Conservation (phyloP, 2,329 filamentous ascomycete species). For the Ilyonectria destructans region DNA sequence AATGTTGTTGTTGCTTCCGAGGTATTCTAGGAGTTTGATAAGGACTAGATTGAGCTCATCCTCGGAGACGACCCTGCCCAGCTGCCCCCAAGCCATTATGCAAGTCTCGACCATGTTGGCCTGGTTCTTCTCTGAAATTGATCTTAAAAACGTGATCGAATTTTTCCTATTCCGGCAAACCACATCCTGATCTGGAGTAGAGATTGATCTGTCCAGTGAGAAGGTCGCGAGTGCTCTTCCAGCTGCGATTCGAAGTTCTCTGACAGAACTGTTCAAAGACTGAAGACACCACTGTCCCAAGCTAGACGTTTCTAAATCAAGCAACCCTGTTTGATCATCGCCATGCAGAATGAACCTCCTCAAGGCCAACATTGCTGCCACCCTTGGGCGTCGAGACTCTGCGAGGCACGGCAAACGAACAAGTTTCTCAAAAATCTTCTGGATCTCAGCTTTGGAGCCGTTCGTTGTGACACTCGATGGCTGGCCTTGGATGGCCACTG, state of each 20-base stretch:
- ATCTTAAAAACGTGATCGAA: constrained; percentile 80
- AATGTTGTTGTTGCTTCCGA: constrained; percentile 87
- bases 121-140: constrained; percentile 79
- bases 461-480: constrained; percentile 22
- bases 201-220: constrained; percentile 57
- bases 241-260: constrained; percentile 88
- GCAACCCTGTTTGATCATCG: constrained; percentile 66
- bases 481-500: neutral
- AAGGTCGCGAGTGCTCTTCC: constrained; percentile 80
- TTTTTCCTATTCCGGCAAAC: constrained; percentile 71
- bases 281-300: constrained; percentile 87
- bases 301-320: constrained; percentile 78
- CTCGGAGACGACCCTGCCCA: constrained; percentile 83
- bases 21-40: constrained; percentile 86
- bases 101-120: constrained; percentile 84
- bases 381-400: constrained; percentile 73
- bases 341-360: constrained; percentile 80
- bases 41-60: constrained; percentile 91
- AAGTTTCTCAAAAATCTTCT: constrained; percentile 64
- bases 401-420: constrained; percentile 63
- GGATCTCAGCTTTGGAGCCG: constrained; percentile 56
- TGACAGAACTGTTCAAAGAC: constrained; percentile 85
- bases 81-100: constrained; percentile 88
- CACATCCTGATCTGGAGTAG: constrained; percentile 40
- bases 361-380: constrained; percentile 81